A percentile compares a stretch with the other conserved stretches of the same genome.
Conservation (phyloP, 495 filamentous ascomycete genomes). For the Hypomontagnella monticulosa region DNA sequence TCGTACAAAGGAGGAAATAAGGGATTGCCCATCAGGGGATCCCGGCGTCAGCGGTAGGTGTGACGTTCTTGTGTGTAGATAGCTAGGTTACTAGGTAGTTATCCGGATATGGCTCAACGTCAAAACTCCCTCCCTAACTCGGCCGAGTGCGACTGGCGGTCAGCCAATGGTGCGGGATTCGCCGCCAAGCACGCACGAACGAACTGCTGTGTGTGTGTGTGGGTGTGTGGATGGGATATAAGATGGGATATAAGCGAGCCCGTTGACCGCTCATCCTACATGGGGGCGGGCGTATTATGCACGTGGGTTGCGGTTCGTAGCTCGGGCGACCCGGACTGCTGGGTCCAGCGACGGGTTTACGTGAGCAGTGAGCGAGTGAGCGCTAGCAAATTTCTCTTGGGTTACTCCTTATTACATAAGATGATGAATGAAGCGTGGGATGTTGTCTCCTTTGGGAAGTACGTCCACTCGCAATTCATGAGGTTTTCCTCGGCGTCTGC, state of each 20-base stretch:
- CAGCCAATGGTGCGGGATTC: slow-evolving; percentile 15
- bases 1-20: too few species aligned
- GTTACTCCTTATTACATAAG: slow-evolving; percentile 25
- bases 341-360: slow-evolving; percentile 23
- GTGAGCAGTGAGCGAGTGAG: slow-evolving; percentile 25
- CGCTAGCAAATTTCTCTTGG: slow-evolving; percentile 13
- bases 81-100: background rate
- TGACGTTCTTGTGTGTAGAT: background rate
- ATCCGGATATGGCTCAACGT: background rate
- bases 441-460: background rate
- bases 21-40: too few species aligned
- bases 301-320: slow-evolving; percentile 34
- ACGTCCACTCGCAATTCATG: too few species aligned
- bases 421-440: background rate
- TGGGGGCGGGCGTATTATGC: slow-evolving; percentile 7
- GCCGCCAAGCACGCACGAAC: slow-evolving; percentile 1
- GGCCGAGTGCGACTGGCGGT: background rate
- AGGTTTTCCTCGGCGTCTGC: too few species aligned
- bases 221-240: too few species aligned
- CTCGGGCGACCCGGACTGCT: slow-evolving; percentile 33
- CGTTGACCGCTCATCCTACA: slow-evolving; percentile 26
- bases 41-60: background rate
- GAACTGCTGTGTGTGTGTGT: too few species aligned
- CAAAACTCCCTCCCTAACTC: background rate
- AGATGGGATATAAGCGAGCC: background rate